Conservation (phyloP, 768 basidiomycete species). For the Mycena rebaudengoi region DNA sequence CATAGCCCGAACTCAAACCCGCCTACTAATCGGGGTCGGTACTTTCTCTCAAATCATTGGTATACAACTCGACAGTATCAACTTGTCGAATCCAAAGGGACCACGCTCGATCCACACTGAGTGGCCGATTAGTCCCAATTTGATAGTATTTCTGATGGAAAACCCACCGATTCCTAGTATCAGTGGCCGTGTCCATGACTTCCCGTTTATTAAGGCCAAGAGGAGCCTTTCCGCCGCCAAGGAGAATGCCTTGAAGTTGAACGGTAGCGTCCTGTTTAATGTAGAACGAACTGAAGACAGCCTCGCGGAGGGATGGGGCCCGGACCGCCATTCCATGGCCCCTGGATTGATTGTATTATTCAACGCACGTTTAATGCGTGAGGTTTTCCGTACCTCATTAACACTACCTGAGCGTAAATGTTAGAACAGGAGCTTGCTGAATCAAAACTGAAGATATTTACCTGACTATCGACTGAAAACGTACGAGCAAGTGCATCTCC, state of each 20-base stretch:
- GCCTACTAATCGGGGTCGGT: too few relatives aligned
- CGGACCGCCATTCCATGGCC: conserved; percentile 35
- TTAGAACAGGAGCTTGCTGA: too few relatives aligned
- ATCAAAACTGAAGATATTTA: not conserved
- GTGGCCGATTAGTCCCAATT: not conserved
- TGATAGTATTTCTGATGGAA: too few relatives aligned
- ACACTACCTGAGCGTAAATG: conserved; percentile 17
- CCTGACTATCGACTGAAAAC: conserved; percentile 20
- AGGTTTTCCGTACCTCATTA: conserved; percentile 21
- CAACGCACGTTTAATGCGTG: too few relatives aligned
- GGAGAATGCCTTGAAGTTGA: conserved; percentile 23
- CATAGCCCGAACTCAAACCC: too few relatives aligned
- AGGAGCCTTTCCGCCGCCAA: conserved; percentile 22
- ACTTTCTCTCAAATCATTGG: conserved; percentile 24
- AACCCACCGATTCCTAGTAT: conserved; percentile 18
- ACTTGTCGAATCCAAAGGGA: conserved; percentile 19
- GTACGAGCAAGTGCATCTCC: conserved; percentile 29
- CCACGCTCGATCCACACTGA: conserved; percentile 15
- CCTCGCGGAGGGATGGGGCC: conserved; percentile 25
- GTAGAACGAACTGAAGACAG: conserved; percentile 28
- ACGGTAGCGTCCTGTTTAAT: conserved; percentile 29
- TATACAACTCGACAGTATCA: conserved; percentile 16
- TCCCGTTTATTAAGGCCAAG: conserved; percentile 20
- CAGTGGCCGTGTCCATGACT: conserved; percentile 22
- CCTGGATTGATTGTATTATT: too few relatives aligned